Percentiles rank a stretch among this genome's conserved stretches.
phyloP scores from a whole-genome alignment of 257 asterid species.

The Schizonepeta tenuifolia region DNA sequence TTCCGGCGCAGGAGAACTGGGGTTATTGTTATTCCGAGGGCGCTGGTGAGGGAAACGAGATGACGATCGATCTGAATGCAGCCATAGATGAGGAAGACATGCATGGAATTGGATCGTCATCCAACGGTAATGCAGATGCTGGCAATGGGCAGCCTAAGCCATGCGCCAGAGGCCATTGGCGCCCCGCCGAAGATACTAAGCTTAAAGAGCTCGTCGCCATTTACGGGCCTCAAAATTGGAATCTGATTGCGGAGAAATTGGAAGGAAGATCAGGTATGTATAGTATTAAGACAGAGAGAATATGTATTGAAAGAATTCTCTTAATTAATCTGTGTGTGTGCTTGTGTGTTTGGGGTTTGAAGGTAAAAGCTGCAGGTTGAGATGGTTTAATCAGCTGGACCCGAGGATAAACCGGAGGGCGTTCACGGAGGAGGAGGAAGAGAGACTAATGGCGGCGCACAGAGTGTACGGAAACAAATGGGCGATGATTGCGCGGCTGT shows the following conservation, averaged over 20 bases:
- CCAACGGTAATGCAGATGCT: too few species aligned
- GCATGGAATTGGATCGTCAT: too few species aligned
- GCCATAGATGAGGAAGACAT: conserved; percentile 30
- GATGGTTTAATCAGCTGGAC: conserved; percentile 95
- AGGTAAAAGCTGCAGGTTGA: conserved; percentile 87
- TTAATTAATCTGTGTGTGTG: too few species aligned
- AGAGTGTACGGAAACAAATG: conserved; percentile 86
- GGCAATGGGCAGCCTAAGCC: conserved; percentile 56
- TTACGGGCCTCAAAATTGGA: conserved; percentile 93
- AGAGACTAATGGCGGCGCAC: conserved; percentile 90
- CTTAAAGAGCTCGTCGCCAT: conserved; percentile 80
- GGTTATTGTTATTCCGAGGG: neutral
- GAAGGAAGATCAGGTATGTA: conserved; percentile 79
- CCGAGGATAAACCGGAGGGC: conserved; percentile 84
- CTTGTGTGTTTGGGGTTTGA: too few species aligned
- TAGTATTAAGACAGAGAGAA: too few species aligned
- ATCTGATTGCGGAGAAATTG: conserved; percentile 77
- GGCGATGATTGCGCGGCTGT: conserved; percentile 91
- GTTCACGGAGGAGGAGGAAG: conserved; percentile 86
- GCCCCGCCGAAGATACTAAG: conserved; percentile 82
- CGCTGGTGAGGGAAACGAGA: too few species aligned
- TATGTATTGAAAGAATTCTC: too few species aligned
- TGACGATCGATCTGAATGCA: conserved; percentile 58
- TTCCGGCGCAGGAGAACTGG: neutral
- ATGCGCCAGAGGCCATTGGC: conserved; percentile 90